phyloP scores from a whole-genome alignment of 257 asterid species.

The Schizonepeta tenuifolia region DNA sequence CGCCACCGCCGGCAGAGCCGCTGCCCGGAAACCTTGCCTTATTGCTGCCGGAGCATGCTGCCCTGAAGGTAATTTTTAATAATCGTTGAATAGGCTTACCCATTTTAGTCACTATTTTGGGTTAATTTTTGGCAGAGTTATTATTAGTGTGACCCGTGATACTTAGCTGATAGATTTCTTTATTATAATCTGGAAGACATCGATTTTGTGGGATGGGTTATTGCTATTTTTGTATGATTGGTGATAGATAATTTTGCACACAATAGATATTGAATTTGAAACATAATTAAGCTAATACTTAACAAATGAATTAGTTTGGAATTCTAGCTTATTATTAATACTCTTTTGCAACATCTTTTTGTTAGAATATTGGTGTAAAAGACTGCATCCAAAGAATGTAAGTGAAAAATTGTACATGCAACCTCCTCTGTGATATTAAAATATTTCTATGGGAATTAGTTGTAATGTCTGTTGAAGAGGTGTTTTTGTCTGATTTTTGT shows the following conservation, averaged over 20 bases:
- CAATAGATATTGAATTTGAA: constrained; percentile 21
- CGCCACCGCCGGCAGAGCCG: no score
- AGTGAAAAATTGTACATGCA: constrained; percentile 97
- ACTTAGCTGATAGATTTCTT: constrained; percentile 17
- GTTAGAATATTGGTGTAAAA: constrained; percentile 98
- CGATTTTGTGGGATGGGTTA: constrained; percentile 21
- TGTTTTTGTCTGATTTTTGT: background rate
- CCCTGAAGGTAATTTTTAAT: no score
- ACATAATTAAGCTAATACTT: constrained; percentile 24
- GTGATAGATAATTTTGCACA: constrained; percentile 15
- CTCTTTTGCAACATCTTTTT: constrained; percentile 19
- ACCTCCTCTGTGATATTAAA: constrained; percentile 84
- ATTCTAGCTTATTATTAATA: constrained; percentile 27
- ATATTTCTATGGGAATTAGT: background rate
- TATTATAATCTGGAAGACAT: constrained; percentile 19
- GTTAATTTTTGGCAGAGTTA: constrained; percentile 23
- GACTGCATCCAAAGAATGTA: constrained; percentile 91
- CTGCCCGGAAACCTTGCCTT: no score
- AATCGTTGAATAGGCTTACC: no score
- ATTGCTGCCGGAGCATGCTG: no score
- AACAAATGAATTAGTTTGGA: constrained; percentile 22
- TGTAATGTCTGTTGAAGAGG: background rate
- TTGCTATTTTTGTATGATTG: constrained; percentile 28
- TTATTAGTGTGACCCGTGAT: constrained; percentile 3
- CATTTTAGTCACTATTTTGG: constrained; percentile 19